Percentiles rank a stretch among this genome's conserved stretches.
Evolutionary conservation across 208 protist genomes (phyloP).

Genomic region (Leishmania guyanensis): DNA sequence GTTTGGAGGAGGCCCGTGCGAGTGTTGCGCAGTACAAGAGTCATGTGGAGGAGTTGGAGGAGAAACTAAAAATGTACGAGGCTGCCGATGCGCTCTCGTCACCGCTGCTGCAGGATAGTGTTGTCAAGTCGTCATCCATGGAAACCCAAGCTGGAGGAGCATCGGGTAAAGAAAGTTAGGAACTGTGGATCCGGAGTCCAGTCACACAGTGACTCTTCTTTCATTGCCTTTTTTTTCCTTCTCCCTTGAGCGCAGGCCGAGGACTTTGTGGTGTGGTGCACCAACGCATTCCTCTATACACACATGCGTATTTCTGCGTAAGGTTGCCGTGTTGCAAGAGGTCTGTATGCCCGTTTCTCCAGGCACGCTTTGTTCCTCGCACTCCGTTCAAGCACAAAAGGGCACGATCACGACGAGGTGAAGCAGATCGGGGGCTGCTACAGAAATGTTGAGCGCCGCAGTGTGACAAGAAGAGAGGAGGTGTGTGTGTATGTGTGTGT

Average conservation of each 20-base stretch:
- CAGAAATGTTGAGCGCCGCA: not conserved
- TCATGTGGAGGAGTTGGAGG: slow-evolving; percentile 22
- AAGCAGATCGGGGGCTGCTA: not conserved
- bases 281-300: not conserved
- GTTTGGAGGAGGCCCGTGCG: slow-evolving; percentile 16
- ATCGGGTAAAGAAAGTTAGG: not conserved
- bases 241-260: not conserved
- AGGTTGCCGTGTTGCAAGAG: too few relatives aligned
- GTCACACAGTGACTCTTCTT: not conserved
- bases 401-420: not conserved
- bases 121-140: not conserved
- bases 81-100: not conserved
- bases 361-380: not conserved
- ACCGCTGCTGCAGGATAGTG: not conserved
- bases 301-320: not conserved
- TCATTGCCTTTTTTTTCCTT: not conserved
- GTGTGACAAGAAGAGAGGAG: not conserved
- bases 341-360: not conserved
- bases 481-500: not conserved
- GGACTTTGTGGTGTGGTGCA: not conserved
- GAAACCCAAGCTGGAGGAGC: not conserved
- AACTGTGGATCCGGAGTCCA: not conserved
- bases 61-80: slow-evolving; percentile 2
- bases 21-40: slow-evolving; percentile 7
- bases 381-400: not conserved